Percentiles rank a stretch among this genome's conserved stretches.
Evolutionary conservation across 495 filamentous ascomycete genomes (phyloP).

Genomic region (Hyaloscypha variabilis): DNA sequence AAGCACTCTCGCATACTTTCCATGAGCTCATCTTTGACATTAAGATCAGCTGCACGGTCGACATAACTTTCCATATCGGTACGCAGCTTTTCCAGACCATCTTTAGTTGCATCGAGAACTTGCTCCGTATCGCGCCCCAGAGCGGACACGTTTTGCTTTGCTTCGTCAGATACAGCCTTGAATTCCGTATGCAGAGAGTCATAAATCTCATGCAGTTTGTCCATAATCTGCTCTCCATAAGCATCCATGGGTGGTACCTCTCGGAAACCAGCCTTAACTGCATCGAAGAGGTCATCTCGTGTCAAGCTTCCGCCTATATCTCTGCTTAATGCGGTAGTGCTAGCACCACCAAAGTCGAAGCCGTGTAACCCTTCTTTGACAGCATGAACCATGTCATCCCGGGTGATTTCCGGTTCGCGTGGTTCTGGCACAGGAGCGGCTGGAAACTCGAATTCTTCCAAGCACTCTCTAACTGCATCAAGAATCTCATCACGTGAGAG

Average conservation of each 20-base stretch:
- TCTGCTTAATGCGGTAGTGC: constrained; percentile 19
- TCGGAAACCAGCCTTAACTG: constrained; percentile 64
- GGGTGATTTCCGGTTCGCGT: constrained; percentile 45
- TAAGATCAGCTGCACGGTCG: constrained; percentile 63
- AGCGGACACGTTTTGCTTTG: constrained; percentile 73
- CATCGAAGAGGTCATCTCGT: constrained; percentile 64
- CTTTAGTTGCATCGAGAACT: constrained; percentile 81
- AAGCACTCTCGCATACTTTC: constrained; percentile 72
- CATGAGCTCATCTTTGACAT: constrained; percentile 77
- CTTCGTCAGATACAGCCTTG: constrained; percentile 58
- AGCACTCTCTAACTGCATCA: constrained; percentile 72
- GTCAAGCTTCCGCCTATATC: constrained; percentile 18
- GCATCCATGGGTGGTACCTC: constrained; percentile 49
- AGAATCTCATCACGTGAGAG: constrained; percentile 79
- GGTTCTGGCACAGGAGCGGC: constrained; percentile 43
- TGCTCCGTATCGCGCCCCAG: constrained; percentile 79
- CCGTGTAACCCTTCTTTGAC: constrained; percentile 53
- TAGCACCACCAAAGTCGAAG: constrained; percentile 41
- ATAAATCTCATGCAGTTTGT: constrained; percentile 73
- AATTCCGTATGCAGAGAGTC: constrained; percentile 71
- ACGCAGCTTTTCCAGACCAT: constrained; percentile 80
- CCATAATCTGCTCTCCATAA: constrained; percentile 67
- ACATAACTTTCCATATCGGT: constrained; percentile 81
- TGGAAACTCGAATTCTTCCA: constrained; percentile 74
- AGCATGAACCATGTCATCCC: constrained; percentile 55